phyloP scores from a whole-genome alignment of 1,284 basidiomycete genomes.

The Hemileia vastatrix region DNA sequence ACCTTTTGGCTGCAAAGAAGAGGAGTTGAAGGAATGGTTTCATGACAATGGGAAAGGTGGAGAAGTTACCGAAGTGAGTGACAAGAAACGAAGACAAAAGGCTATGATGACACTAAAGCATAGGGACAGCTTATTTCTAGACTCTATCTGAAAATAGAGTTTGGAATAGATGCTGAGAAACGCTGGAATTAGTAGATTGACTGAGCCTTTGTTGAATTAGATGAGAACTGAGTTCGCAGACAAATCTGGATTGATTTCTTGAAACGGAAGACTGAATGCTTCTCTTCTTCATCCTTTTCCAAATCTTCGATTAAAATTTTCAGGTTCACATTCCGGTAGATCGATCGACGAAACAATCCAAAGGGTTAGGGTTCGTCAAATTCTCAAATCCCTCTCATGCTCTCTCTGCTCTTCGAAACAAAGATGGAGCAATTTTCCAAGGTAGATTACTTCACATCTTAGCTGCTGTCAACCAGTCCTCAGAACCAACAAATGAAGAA shows the following conservation, averaged over 20 bases:
- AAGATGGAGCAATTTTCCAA: constrained; percentile 81
- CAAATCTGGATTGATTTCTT: too few relatives aligned
- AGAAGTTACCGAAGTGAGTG: constrained; percentile 46
- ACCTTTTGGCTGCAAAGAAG: constrained; percentile 69
- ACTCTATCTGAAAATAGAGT: too few relatives aligned
- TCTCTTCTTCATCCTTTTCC: constrained; percentile 15
- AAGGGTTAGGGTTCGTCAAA: constrained; percentile 72
- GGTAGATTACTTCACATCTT: constrained; percentile 83
- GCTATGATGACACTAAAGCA: too few relatives aligned
- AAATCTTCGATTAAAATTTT: too few relatives aligned
- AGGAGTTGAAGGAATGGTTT: constrained; percentile 63
- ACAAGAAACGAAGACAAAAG: too few relatives aligned
- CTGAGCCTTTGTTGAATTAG: too few relatives aligned
- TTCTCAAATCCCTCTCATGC: constrained; percentile 61
- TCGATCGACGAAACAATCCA: constrained; percentile 56
- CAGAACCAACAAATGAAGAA: constrained; percentile 48
- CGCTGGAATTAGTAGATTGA: too few relatives aligned
- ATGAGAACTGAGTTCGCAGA: too few relatives aligned
- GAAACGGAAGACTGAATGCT: too few relatives aligned
- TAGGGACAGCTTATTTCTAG: too few relatives aligned
- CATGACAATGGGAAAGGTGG: constrained; percentile 59
- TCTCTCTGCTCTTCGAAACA: constrained; percentile 60
- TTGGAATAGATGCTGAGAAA: too few relatives aligned
- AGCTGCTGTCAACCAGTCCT: constrained; percentile 59
- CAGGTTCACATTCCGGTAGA: constrained; percentile 78